phyloP scores from a whole-genome alignment of 2,329 filamentous ascomycete species.

The Leptographium wingfieldii region DNA sequence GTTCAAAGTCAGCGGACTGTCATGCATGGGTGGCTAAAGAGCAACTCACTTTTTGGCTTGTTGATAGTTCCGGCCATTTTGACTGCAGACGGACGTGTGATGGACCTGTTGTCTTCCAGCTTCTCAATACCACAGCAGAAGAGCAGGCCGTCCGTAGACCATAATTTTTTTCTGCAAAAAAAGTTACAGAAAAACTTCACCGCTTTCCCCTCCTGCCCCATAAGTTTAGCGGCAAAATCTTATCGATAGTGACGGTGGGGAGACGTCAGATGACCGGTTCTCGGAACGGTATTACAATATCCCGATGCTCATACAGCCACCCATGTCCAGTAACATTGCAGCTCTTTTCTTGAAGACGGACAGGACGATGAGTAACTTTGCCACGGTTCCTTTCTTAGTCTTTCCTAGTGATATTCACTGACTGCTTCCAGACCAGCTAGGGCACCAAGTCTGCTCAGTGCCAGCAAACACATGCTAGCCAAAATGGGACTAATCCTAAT shows the following conservation, averaged over 20 bases:
- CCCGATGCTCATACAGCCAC: too few species aligned
- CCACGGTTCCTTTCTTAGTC: too few species aligned
- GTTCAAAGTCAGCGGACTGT: neutral
- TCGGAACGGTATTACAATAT: too few species aligned
- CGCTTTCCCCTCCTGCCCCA: slow-evolving; percentile 12
- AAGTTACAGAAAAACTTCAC: slow-evolving; percentile 10
- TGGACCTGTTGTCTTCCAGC: neutral
- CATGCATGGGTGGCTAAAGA: neutral
- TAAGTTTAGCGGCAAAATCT: slow-evolving; percentile 8
- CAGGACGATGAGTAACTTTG: too few species aligned
- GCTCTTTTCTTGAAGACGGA: too few species aligned
- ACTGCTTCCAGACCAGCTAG: neutral
- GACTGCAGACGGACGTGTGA: neutral
- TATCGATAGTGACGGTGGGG: slow-evolving; percentile 9
- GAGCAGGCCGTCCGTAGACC: neutral
- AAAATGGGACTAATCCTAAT: neutral
- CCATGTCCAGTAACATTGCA: too few species aligned
- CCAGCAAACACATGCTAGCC: neutral
- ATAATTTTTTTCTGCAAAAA: slow-evolving; percentile 3
- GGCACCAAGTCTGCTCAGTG: neutral
- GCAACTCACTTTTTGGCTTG: slow-evolving; percentile 38
- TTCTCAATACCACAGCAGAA: neutral
- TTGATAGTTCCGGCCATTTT: slow-evolving; percentile 42
- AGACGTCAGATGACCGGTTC: too few species aligned
- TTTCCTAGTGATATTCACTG: too few species aligned